Conservation (phyloP, 257 asterid genomes). For the Apocynum venetum region DNA sequence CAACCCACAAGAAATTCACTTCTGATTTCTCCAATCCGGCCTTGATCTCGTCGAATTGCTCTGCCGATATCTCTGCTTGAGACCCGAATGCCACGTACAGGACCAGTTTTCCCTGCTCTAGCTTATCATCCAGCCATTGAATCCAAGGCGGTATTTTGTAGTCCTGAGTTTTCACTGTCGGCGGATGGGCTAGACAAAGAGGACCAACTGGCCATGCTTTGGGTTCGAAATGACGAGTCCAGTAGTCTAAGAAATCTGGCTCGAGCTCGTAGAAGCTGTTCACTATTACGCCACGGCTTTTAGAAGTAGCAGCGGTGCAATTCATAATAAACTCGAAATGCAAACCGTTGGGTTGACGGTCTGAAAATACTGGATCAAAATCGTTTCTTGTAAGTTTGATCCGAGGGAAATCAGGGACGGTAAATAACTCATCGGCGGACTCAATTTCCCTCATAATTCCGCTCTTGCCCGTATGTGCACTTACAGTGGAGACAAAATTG, state of each 20-base stretch:
- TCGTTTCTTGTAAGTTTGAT: conserved; percentile 48
- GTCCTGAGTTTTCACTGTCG: background rate
- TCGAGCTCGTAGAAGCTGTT: conserved; percentile 66
- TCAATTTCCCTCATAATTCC: conserved; percentile 24
- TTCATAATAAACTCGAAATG: conserved; percentile 30
- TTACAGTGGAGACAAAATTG: conserved; percentile 17
- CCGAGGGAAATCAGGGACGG: conserved; percentile 41
- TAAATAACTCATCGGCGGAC: conserved; percentile 37
- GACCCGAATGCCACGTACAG: conserved; percentile 75
- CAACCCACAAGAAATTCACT: conserved; percentile 60
- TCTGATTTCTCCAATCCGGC: conserved; percentile 40
- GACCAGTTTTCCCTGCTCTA: conserved; percentile 28
- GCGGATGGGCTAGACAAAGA: conserved; percentile 35
- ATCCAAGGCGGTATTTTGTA: conserved; percentile 32
- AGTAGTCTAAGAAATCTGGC: conserved; percentile 26
- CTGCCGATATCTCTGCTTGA: conserved; percentile 47
- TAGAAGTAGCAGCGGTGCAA: background rate
- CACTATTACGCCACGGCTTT: conserved; percentile 48
- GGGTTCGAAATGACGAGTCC: background rate
- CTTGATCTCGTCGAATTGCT: conserved; percentile 49
- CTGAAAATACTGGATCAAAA: conserved; percentile 28
- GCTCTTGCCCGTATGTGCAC: background rate
- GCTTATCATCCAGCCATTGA: conserved; percentile 54
- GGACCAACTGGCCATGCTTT: conserved; percentile 56
- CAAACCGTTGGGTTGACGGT: conserved; percentile 30